These are phyloP conservation scores for Leishmania tarentolae DNA, from an alignment of 208 protist genomes.

Conservation along the genomic window DNA sequence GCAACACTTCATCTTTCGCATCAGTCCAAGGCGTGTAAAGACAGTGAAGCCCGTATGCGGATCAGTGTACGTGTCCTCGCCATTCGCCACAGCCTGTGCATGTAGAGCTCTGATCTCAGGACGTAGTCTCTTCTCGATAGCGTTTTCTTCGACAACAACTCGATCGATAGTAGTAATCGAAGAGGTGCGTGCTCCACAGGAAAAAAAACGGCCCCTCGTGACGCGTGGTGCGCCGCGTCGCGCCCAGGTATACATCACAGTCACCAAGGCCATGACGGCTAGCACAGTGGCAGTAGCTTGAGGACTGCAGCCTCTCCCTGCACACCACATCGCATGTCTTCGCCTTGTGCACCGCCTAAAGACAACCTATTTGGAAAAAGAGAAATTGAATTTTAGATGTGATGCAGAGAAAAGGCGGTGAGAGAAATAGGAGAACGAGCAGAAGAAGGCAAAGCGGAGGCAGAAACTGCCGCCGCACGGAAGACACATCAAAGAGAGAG, in stretches of 20 bases:
- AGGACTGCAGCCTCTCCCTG: not conserved
- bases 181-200: not conserved
- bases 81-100: constrained; percentile 21
- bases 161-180: not conserved
- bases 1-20: constrained; percentile 42
- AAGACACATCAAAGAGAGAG: not conserved
- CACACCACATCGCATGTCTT: not conserved
- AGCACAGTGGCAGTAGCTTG: constrained; percentile 9
- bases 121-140: constrained; percentile 27
- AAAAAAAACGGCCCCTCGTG: not conserved
- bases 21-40: constrained; percentile 42
- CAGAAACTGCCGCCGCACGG: not conserved
- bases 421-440: not conserved
- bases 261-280: constrained; percentile 12
- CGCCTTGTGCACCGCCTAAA: too few relatives aligned
- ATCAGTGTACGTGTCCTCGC: constrained; percentile 50
- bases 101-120: constrained; percentile 34
- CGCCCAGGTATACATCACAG: constrained; percentile 6
- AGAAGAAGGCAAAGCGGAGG: not conserved
- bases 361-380: not conserved
- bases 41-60: constrained; percentile 53
- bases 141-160: constrained; percentile 30
- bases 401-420: not conserved
- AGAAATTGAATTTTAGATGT: not conserved
- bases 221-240: constrained; percentile 4